phyloP scores from a whole-genome alignment of 441 rosid species.

The Omphalea diandra region DNA sequence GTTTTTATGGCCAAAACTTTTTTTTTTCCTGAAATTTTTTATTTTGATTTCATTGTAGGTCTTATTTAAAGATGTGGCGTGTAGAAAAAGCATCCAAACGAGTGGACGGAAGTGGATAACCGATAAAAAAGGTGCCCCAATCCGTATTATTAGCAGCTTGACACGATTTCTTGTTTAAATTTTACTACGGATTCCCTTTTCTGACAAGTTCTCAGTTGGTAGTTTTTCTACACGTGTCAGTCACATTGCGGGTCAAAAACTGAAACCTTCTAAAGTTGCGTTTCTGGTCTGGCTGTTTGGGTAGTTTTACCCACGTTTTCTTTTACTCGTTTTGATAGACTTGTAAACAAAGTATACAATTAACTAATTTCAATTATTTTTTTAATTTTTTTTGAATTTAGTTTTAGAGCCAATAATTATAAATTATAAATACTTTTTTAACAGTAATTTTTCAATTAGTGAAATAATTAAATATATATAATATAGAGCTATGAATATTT shows the following conservation, averaged over 20 bases:
- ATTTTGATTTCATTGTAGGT: no score
- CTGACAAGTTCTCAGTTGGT: conserved; percentile 17
- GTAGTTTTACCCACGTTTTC: not conserved
- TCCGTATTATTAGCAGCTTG: conserved; percentile 5
- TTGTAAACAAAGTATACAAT: not conserved
- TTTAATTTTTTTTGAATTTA: no score
- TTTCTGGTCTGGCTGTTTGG: not conserved
- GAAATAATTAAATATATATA: no score
- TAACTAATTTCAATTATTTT: no score
- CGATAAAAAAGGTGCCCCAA: conserved; percentile 7
- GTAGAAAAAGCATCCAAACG: conserved; percentile 7
- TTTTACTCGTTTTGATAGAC: not conserved
- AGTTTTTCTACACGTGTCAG: conserved; percentile 19
- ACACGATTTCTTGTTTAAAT: not conserved
- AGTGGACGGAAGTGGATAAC: conserved; percentile 20
- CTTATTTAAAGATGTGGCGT: not conserved
- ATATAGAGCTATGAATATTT: no score
- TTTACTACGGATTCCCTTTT: not conserved
- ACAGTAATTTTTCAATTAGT: no score
- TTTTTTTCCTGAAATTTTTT: no score
- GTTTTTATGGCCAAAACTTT: no score
- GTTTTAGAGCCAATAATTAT: no score
- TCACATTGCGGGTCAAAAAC: not conserved
- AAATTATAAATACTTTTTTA: no score
- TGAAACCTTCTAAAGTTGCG: not conserved